phyloP scores from a whole-genome alignment of 73 alveolate species.

The Symbiodinium pilosum region DNA sequence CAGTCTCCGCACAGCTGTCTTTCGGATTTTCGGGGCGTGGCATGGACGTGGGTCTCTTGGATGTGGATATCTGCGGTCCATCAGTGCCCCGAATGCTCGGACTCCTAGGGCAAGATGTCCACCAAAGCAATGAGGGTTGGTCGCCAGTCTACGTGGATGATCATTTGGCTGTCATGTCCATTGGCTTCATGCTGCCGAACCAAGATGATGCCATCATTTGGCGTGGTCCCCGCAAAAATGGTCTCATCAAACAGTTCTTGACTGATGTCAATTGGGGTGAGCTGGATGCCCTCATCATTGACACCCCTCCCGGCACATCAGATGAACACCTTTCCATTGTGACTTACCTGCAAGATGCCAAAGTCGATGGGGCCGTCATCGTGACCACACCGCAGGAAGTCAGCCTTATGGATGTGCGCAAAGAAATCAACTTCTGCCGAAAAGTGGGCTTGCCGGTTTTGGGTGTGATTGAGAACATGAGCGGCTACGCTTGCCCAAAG shows the following conservation, averaged over 20 bases:
- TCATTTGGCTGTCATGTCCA: slow-evolving; percentile 99
- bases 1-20: slow-evolving; percentile 98
- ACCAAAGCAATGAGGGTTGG: slow-evolving; percentile 98
- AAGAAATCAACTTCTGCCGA: slow-evolving; percentile 98
- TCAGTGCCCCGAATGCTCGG: slow-evolving; percentile 99
- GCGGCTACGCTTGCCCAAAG: slow-evolving; percentile 71
- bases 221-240: slow-evolving; percentile 99
- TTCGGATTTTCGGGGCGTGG: slow-evolving; percentile 88
- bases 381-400: slow-evolving; percentile 99
- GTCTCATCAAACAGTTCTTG: slow-evolving; percentile 99
- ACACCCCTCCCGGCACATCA: slow-evolving; percentile 99
- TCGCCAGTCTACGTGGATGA: slow-evolving; percentile 99
- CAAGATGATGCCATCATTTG: slow-evolving; percentile 98
- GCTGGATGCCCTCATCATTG: slow-evolving; percentile 99
- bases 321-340: slow-evolving; percentile 98
- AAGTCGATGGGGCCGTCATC: slow-evolving; percentile 98
- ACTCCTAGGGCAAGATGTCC: slow-evolving; percentile 98
- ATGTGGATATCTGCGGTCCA: slow-evolving; percentile 99
- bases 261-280: slow-evolving; percentile 99
- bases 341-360: slow-evolving; percentile 95
- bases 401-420: slow-evolving; percentile 99
- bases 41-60: slow-evolving; percentile 95
- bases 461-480: slow-evolving; percentile 99
- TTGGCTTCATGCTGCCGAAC: slow-evolving; percentile 97
- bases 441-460: slow-evolving; percentile 97